These are phyloP conservation scores for Phytopythium boreale DNA, from an alignment of 352 stramenopile genomes.

Conservation along the genomic window DNA sequence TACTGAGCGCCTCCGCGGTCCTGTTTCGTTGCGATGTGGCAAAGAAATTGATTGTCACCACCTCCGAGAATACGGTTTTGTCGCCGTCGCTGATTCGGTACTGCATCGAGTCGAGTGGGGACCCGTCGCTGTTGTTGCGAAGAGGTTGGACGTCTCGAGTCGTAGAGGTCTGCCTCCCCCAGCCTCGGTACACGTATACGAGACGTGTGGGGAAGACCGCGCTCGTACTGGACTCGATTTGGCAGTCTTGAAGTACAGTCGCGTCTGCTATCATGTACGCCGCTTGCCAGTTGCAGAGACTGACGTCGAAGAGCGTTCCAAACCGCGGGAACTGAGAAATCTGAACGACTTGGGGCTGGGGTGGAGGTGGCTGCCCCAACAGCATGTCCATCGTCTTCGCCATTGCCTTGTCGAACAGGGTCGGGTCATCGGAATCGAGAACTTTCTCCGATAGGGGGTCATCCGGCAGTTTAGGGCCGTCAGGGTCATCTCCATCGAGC, in stretches of 20 bases:
- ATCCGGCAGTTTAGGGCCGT: constrained; percentile 14
- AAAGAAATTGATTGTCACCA: constrained; percentile 29
- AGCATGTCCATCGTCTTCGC: neutral
- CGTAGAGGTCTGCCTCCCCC: constrained; percentile 10
- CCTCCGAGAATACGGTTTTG: constrained; percentile 18
- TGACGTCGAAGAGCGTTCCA: constrained; percentile 49
- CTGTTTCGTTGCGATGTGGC: constrained; percentile 3
- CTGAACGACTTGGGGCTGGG: constrained; percentile 25
- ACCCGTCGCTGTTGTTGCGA: constrained; percentile 2
- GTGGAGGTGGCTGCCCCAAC: neutral
- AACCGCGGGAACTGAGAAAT: constrained; percentile 44
- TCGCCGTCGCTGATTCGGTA: constrained; percentile 54
- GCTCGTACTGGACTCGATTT: constrained; percentile 21
- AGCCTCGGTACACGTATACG: constrained; percentile 45
- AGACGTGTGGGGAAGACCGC: constrained; percentile 44
- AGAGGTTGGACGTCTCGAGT: neutral
- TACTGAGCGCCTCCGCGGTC: neutral
- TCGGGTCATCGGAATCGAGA: neutral
- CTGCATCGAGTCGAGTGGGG: constrained; percentile 37
- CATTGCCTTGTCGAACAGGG: neutral
- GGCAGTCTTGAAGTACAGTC: constrained; percentile 22
- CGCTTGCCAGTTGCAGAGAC: constrained; percentile 5
- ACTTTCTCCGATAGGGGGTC: neutral
- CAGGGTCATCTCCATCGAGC: constrained; percentile 37
- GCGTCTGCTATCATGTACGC: constrained; percentile 3